Base-by-base conservation (phyloP, 768 basidiomycete genomes). In the Tulasnella sp. region DNA sequence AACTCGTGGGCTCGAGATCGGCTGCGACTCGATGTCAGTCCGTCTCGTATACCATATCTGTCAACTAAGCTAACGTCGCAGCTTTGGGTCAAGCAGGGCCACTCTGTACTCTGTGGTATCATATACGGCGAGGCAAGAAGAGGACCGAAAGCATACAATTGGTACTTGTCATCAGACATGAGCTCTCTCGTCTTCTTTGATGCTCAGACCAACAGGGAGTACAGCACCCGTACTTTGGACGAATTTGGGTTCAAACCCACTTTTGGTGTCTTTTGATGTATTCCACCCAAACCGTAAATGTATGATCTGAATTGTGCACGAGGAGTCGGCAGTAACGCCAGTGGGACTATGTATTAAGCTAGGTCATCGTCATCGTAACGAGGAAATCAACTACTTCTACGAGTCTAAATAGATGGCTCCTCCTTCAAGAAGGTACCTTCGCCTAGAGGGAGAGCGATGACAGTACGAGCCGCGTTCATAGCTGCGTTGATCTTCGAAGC, bases 401-500 rank as follows among this genome's bases (percentile, higher is more conserved):
- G n/a, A n/a, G n/a, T n/a, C n/a, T n/a, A n/a, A n/a, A n/a, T n/a
- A n/a, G n/a, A n/a, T n/a, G 40, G 11, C 19, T 66, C 64, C 7
- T 36, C 35, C 64, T 37, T 66, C 35, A n/a, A 26, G 5, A 37
- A 17, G 7, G 11, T 34, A 34, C 11, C n/a, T 22, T 34, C 32
- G 17, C 16, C 8, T 44, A 29, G n/a, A 44, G 17, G 11, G 39
- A 5, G 41, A 5, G n/a, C 5, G 1, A 29, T 11, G 3, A 9
- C 26, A 11, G 39, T 2, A 29, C 9, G 26, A 8, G 2, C 2
- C 16, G 22, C 47, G 47, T 52, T 17, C 17, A 70, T 70, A n/a
- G 44, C 26, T 3, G 47, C 29, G 44, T 70, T 70, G 69, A 70
- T 70, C 37, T 70, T 70, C 11, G 34, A 70, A 3, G 47, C 69